Conservation (phyloP, 202 grass and related monocot genomes). For the Dendrocalamus latiflorus region DNA sequence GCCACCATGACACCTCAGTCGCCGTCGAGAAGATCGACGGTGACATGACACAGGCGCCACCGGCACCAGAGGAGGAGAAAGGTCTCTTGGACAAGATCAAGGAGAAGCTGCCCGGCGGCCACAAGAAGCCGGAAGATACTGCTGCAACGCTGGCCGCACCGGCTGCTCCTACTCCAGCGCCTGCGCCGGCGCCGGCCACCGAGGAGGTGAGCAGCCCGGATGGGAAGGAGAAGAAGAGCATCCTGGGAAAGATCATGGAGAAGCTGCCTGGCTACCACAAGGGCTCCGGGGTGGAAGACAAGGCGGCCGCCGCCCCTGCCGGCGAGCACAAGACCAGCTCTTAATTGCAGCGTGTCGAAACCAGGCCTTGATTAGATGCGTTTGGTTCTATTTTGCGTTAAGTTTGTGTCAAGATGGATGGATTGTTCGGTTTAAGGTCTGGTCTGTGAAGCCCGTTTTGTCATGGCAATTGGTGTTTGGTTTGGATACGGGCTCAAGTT, state of each 20-base stretch:
- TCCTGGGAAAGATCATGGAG: conserved; percentile 96
- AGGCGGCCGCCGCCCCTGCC: background rate
- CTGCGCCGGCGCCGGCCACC: background rate
- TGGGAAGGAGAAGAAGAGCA: conserved; percentile 77
- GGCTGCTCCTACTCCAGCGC: background rate
- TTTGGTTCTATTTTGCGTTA: conserved; percentile 34
- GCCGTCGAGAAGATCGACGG: conserved; percentile 59
- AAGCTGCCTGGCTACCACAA: conserved; percentile 74
- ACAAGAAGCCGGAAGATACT: conserved; percentile 60
- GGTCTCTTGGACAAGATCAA: conserved; percentile 94
- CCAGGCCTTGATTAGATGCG: conserved; percentile 17
- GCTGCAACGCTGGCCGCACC: background rate
- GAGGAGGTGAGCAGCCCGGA: conserved; percentile 55
- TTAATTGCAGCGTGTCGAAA: background rate
- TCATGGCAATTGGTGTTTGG: background rate
- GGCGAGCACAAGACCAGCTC: conserved; percentile 44
- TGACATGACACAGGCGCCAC: conserved; percentile 5
- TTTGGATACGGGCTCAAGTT: conserved; percentile 29
- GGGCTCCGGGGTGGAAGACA: conserved; percentile 40
- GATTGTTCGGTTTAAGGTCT: conserved; percentile 8
- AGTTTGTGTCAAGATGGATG: conserved; percentile 13
- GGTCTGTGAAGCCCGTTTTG: conserved; percentile 23
- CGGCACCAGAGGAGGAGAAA: conserved; percentile 58
- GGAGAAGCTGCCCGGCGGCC: conserved; percentile 77
- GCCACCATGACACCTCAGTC: conserved; percentile 38